Evolutionary conservation across 1,139 yeast genomes (phyloP).

Genomic region (Scheffersomyces parashehatae): DNA sequence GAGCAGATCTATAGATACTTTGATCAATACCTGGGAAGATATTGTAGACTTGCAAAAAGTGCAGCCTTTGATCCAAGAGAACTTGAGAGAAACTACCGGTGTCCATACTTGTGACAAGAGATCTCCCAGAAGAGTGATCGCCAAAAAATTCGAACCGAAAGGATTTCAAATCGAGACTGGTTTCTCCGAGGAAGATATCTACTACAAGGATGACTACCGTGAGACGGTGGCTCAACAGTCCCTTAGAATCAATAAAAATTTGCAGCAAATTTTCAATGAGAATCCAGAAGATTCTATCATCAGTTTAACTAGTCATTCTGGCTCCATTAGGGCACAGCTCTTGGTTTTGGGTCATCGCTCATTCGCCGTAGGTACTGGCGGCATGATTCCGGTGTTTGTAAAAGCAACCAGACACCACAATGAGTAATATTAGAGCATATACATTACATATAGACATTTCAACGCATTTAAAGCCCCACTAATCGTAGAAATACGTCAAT

Average conservation of each 20-base stretch:
- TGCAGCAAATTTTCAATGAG: constrained; percentile 35
- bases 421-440: neutral
- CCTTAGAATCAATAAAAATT: constrained; percentile 34
- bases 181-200: constrained; percentile 41
- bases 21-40: constrained; percentile 27
- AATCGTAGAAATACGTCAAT: too few relatives aligned
- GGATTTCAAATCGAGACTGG: constrained; percentile 41
- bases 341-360: constrained; percentile 42
- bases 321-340: constrained; percentile 42
- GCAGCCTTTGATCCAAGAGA: constrained; percentile 39
- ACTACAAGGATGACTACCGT: constrained; percentile 38
- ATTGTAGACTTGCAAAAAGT: constrained; percentile 26
- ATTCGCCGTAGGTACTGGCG: constrained; percentile 47
- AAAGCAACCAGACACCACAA: constrained; percentile 23
- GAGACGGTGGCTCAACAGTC: constrained; percentile 46
- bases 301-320: constrained; percentile 40
- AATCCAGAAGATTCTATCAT: constrained; percentile 23
- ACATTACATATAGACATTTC: neutral
- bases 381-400: constrained; percentile 46
- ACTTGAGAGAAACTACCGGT: constrained; percentile 45
- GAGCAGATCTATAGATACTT: constrained; percentile 39
- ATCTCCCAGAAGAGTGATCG: constrained; percentile 32
- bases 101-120: constrained; percentile 48
- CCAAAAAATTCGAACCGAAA: constrained; percentile 27
- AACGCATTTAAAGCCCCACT: neutral